Base-by-base conservation (phyloP, 371 early-diverging fungal species). In the Mucor sp. region DNA sequence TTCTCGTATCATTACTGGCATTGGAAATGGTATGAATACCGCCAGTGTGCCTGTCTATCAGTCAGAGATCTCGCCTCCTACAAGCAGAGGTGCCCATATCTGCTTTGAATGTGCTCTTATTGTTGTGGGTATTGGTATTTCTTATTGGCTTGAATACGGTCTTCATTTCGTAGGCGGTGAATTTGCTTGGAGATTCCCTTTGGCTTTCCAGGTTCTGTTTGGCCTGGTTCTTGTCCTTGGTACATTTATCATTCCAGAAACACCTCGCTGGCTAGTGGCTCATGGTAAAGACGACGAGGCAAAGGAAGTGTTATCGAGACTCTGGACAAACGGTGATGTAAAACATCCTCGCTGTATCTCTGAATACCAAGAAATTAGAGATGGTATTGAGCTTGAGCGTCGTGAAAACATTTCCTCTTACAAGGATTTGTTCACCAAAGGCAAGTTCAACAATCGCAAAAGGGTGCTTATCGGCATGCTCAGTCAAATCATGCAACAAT, bases 21-120 rank as follows among this genome's bases (percentile, higher is more conserved):
- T 81, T n/a, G 84, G 84, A 9, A 71, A 75, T 47, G 84, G 84
- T 60, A 68, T 84, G 50, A 75, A 79, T 57, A 78, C 75, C 28
- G 74, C 78, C 37, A 74, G 70, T 14, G 71, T 81, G 28, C 77
- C 77, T 53, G 65, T 80, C 41, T 74, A 84, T 56, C 84, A 79
- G 65, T 76, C 84, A 28, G 84, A 81, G 60, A 75, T 97, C 6
- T 90, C 97, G 15, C 92, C 97, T 28, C 83, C 92, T 17, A 80
- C 87, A 35, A 76, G 77, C 27, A 74, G 84, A 68, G 82, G 84
- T 56, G 70, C 81, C 39, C 72, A 81, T 35, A 78, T 84, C 33
- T 72, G 73, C 57, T 71, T 84, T 41, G 78, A 77, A 59, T 70
- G 73, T 5, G 43, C 79, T 28, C 74, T 81, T 65, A 59, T 71